Base-by-base conservation (phyloP, 1,284 basidiomycete species). In the Pseudozyma thailandica region DNA sequence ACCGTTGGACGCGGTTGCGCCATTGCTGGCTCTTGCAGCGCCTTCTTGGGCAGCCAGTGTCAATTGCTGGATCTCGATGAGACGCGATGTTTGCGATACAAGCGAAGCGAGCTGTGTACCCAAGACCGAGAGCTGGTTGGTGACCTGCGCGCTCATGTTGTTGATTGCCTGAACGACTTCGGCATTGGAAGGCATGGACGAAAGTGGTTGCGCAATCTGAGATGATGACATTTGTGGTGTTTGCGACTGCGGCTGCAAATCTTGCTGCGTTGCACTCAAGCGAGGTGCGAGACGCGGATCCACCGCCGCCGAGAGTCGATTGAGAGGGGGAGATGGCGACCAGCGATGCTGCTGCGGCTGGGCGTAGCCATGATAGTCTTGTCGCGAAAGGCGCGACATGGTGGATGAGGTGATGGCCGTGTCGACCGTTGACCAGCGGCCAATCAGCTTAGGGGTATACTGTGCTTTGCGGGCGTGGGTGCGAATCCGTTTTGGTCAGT, bases 271-370 rank as follows among this genome's bases (percentile, higher is more conserved):
- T 37, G 52, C 39, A n/a, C 38, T 52, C 41, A 71, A 25, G 15
- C 69, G 53, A 15, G 62, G 58, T 16, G 69, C 62, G 8, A 72
- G 20, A 12, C 69, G 58, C 15, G 58, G 62, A 23, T 72, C 69
- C 13, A 72, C 45, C 4, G 31, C 43, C 13, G 54, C 46, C 1
- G 62, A 65, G 20, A 65, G 57, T 21, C 69, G 62, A 18, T 65
- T 72, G 62, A 65, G 52, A 37, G 69, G 69, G 6, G 69, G 69
- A 15, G 69, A 72, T 7, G 69, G 69, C 21, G 69, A 72, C 61
- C 69, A 65, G 26, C 69, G 57, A 21, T 56, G 51, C 39, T 71
- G 59, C 13, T 58, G 47, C 48, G 50, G 58, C 39, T 56, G 61
- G 7, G 53, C 38, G 35, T 72, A 72, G 54, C 47, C 46, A 47